Conservation (phyloP, 2,329 filamentous ascomycete genomes). For the Pseudocercospora eumusae region DNA sequence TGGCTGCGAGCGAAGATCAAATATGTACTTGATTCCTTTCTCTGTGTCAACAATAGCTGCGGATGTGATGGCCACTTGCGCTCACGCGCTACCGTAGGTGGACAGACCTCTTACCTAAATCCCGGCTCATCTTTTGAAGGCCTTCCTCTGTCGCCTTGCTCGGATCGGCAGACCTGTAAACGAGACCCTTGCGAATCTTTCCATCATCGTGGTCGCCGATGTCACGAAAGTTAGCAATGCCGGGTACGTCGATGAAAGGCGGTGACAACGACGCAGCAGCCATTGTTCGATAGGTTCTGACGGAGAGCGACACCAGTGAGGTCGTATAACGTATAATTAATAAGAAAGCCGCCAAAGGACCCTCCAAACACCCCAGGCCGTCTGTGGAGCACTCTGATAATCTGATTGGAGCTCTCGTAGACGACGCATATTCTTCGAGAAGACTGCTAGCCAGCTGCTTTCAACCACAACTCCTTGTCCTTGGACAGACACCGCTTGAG, state of each 20-base stretch:
- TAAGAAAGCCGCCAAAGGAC: background rate
- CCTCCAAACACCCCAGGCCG: background rate
- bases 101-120: constrained; percentile 35
- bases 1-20: constrained; percentile 64
- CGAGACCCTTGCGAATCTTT: constrained; percentile 53
- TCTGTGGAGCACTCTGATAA: background rate
- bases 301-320: constrained; percentile 1
- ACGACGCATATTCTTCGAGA: background rate
- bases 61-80: background rate
- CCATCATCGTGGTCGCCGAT: constrained; percentile 48
- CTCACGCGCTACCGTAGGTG: background rate
- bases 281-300: constrained; percentile 14
- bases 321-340: too few relatives aligned
- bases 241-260: constrained; percentile 50
- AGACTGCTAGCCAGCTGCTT: background rate
- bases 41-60: background rate
- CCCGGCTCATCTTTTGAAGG: constrained; percentile 50
- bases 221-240: constrained; percentile 69
- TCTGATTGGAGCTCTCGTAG: constrained; percentile 13
- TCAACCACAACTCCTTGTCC: constrained; percentile 7
- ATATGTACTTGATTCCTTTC: constrained; percentile 65
- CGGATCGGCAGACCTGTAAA: constrained; percentile 71
- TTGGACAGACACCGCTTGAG: background rate
- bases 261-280: constrained; percentile 30
- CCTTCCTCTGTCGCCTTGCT: constrained; percentile 59